Evolutionary conservation across 2,329 filamentous ascomycete genomes (phyloP).

Genomic region (Raffaelea ambrosiae): DNA sequence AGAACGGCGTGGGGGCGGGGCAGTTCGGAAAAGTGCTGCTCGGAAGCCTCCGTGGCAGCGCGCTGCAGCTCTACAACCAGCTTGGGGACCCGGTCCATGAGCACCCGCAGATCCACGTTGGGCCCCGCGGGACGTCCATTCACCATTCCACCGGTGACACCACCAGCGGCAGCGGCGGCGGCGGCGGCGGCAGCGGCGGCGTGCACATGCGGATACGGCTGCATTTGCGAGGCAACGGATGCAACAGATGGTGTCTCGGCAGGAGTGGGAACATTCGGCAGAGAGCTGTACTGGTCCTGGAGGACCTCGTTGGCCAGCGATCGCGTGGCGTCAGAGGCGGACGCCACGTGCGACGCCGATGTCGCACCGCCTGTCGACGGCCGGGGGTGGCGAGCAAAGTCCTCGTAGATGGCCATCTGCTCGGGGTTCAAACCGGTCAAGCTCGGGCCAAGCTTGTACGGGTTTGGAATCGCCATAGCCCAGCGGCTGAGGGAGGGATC

Average conservation of each 20-base stretch:
- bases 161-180: conserved; percentile 13
- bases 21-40: conserved; percentile 53
- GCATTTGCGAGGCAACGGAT: conserved; percentile 43
- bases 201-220: conserved; percentile 47
- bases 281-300: conserved; percentile 49
- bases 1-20: conserved; percentile 50
- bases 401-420: conserved; percentile 93
- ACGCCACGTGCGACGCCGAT: conserved; percentile 48
- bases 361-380: not conserved
- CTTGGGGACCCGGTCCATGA: conserved; percentile 50
- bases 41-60: conserved; percentile 41
- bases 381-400: conserved; percentile 82
- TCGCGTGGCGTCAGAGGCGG: conserved; percentile 52
- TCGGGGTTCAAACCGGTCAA: conserved; percentile 71
- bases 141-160: conserved; percentile 20
- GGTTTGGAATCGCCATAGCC: conserved; percentile 89
- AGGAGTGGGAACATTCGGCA: conserved; percentile 51
- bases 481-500: conserved; percentile 77
- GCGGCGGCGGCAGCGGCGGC: conserved; percentile 18
- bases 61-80: conserved; percentile 49
- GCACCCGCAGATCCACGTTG: conserved; percentile 39
- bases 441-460: conserved; percentile 74
- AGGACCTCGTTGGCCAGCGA: conserved; percentile 56
- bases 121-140: conserved; percentile 42
- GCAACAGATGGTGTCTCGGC: conserved; percentile 50